These are phyloP conservation scores for Rhodofomes roseus DNA, from an alignment of 1,284 basidiomycete genomes.

Conservation along the genomic window DNA sequence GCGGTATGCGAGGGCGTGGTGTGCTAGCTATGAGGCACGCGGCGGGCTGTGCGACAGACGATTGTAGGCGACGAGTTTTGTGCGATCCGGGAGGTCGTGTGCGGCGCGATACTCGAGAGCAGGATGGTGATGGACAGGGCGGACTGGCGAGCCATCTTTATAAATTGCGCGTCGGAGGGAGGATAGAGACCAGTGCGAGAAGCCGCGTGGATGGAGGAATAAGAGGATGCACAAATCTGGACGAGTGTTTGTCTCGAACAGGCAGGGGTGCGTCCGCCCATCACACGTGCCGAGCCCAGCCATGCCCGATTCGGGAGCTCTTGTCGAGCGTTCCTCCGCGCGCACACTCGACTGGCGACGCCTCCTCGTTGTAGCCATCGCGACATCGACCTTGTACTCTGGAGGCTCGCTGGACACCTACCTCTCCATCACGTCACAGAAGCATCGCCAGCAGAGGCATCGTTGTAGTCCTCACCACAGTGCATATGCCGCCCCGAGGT, in stretches of 20 bases:
- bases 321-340: slow-evolving; percentile 10
- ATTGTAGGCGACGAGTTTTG: background rate
- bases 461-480: background rate
- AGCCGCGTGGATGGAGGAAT: slow-evolving; percentile 22
- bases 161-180: slow-evolving; percentile 19
- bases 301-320: slow-evolving; percentile 14
- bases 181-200: slow-evolving; percentile 18
- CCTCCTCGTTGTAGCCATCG: background rate
- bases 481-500: background rate
- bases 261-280: slow-evolving; percentile 8
- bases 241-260: slow-evolving; percentile 24
- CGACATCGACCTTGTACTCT: background rate
- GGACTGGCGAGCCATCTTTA: slow-evolving; percentile 18
- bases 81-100: slow-evolving; percentile 1
- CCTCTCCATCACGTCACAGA: background rate
- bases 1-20: slow-evolving; percentile 6
- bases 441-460: background rate
- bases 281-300: slow-evolving; percentile 5
- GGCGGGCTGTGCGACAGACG: background rate
- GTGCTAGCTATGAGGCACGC: background rate
- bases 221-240: slow-evolving; percentile 29
- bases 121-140: background rate
- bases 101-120: slow-evolving; percentile 1
- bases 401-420: background rate
- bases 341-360: background rate